A percentile compares a stretch with the other conserved stretches of the same genome.
Evolutionary conservation across 306 rosid genomes (phyloP).

Genomic region (Malus domestica): DNA sequence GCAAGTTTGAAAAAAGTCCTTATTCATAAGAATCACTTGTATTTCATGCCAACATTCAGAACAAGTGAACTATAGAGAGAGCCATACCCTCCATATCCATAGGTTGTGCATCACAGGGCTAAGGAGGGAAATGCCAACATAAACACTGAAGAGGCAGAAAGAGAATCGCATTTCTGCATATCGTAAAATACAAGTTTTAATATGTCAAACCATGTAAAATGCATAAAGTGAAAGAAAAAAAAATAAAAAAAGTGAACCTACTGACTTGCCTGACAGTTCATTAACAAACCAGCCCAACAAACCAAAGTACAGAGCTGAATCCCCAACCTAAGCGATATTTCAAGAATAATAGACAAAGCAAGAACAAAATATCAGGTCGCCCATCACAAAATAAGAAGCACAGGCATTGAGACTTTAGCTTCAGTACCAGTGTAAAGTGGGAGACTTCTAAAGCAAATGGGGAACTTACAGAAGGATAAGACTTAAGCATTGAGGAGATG

Average conservation of each 20-base stretch:
- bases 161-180: slow-evolving; percentile 81
- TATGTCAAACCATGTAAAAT: slow-evolving; percentile 4
- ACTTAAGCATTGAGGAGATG: slow-evolving; percentile 73
- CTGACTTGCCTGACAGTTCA: slow-evolving; percentile 57
- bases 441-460: not conserved
- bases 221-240: not conserved
- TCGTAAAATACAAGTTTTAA: slow-evolving; percentile 25
- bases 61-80: slow-evolving; percentile 8
- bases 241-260: not conserved
- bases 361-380: slow-evolving; percentile 3
- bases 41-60: slow-evolving; percentile 2
- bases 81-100: slow-evolving; percentile 97
- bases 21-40: not conserved
- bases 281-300: slow-evolving; percentile 81
- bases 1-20: slow-evolving; percentile 25
- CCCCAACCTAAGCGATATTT: slow-evolving; percentile 58
- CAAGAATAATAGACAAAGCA: slow-evolving; percentile 18
- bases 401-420: not conserved
- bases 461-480: slow-evolving; percentile 74
- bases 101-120: slow-evolving; percentile 99
- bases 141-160: slow-evolving; percentile 80
- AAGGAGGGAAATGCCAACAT: slow-evolving; percentile 80
- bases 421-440: not conserved
- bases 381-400: not conserved
- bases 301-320: slow-evolving; percentile 77